phyloP scores from a whole-genome alignment of 768 basidiomycete genomes.

The Tylopilus vinaceipallidus region DNA sequence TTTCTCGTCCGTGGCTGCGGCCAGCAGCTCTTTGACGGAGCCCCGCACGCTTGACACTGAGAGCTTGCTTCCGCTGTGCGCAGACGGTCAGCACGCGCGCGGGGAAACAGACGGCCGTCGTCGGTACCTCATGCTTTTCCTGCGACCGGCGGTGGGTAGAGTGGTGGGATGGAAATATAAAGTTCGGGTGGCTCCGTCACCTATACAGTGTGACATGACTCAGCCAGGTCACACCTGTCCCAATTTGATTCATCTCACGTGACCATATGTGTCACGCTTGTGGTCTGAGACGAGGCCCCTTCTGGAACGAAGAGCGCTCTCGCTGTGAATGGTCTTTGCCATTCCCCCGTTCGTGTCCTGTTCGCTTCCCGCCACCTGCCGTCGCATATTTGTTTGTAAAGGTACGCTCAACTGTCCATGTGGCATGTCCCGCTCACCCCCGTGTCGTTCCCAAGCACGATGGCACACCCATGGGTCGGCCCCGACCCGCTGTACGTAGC shows the following conservation, averaged over 20 bases:
- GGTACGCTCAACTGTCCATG: too few relatives aligned
- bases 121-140: constrained; percentile 33
- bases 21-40: constrained; percentile 89
- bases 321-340: constrained; percentile 10
- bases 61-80: constrained; percentile 64
- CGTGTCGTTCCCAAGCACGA: constrained; percentile 7
- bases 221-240: constrained; percentile 15
- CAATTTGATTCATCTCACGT: constrained; percentile 7
- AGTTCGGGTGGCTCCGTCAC: constrained; percentile 29
- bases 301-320: constrained; percentile 1
- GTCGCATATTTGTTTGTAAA: too few relatives aligned
- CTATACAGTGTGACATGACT: constrained; percentile 38
- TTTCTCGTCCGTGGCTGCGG: constrained; percentile 81
- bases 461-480: constrained; percentile 28
- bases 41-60: constrained; percentile 99
- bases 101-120: not conserved
- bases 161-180: constrained; percentile 26
- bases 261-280: constrained; percentile 19
- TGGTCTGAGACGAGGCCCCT: constrained; percentile 15
- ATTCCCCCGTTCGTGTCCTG: constrained; percentile 1
- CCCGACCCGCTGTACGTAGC: constrained; percentile 21
- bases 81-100: not conserved
- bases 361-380: not conserved
- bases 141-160: constrained; percentile 17
- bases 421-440: too few relatives aligned